These are phyloP conservation scores for Dissophora ornata DNA, from an alignment of 192 early-diverging fungal species.

Conservation along the genomic window DNA sequence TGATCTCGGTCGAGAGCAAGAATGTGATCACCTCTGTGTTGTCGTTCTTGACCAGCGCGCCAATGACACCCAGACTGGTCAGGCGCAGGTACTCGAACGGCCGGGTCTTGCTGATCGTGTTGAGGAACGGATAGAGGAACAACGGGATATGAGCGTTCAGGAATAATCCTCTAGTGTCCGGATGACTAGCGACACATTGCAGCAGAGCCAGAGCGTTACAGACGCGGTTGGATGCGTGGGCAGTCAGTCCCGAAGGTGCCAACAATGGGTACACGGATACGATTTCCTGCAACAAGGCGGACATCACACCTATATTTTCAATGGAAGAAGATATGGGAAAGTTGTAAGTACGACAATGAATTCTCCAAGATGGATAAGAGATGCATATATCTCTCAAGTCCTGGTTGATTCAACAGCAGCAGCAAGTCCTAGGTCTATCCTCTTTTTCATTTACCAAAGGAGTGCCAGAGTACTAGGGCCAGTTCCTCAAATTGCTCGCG, in stretches of 20 bases:
- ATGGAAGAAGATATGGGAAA: too few relatives aligned
- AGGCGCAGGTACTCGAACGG: constrained; percentile 97
- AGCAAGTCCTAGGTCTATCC: neutral
- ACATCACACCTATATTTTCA: constrained; percentile 87
- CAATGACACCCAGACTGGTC: constrained; percentile 95
- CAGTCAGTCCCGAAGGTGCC: constrained; percentile 85
- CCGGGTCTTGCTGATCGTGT: constrained; percentile 93
- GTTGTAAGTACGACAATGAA: too few relatives aligned
- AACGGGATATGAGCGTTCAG: constrained; percentile 93
- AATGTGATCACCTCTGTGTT: constrained; percentile 96
- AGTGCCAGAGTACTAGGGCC: constrained; percentile 97
- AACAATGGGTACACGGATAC: constrained; percentile 94
- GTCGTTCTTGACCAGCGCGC: constrained; percentile 98
- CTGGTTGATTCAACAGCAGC: too few relatives aligned
- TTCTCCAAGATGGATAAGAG: too few relatives aligned
- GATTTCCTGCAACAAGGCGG: constrained; percentile 97
- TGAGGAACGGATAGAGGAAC: constrained; percentile 98
- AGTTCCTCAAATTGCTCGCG: constrained; percentile 96
- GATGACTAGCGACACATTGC: constrained; percentile 96
- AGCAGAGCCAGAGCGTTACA: constrained; percentile 95
- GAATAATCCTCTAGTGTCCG: constrained; percentile 86
- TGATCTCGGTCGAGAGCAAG: constrained; percentile 95
- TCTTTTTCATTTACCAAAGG: constrained; percentile 74
- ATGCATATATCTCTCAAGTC: too few relatives aligned
- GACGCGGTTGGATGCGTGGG: constrained; percentile 92